Evolutionary conservation across 2,329 filamentous ascomycete genomes (phyloP).

Genomic region (Aspergillus terreus): DNA sequence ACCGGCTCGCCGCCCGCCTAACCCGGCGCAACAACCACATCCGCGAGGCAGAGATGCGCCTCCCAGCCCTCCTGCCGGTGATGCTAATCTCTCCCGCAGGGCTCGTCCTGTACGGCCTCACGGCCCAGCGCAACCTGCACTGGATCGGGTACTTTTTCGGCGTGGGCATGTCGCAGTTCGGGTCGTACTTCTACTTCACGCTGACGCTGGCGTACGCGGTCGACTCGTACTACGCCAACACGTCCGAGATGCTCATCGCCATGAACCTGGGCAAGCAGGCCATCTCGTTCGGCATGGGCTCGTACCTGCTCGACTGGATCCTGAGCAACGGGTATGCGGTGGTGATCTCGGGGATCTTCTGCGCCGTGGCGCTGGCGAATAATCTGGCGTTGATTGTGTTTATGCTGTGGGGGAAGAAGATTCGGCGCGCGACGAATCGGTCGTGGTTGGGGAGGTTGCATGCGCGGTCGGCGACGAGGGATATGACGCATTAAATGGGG

Average conservation of each 20-base stretch:
- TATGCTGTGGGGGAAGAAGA: conserved; percentile 50
- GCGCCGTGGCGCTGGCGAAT: conserved; percentile 47
- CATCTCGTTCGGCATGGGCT: conserved; percentile 52
- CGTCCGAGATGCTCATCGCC: conserved; percentile 61
- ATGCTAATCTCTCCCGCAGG: conserved; percentile 29
- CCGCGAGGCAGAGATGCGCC: conserved; percentile 41
- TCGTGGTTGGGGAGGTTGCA: conserved; percentile 47
- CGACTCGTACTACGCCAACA: conserved; percentile 56
- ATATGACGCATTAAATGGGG: neutral
- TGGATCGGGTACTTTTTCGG: conserved; percentile 48
- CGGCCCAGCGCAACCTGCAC: conserved; percentile 28
- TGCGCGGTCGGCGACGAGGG: neutral
- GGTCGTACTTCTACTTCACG: conserved; percentile 54
- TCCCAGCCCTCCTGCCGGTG: conserved; percentile 30
- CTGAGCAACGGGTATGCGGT: conserved; percentile 47
- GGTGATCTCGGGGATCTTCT: conserved; percentile 52
- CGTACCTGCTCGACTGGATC: conserved; percentile 52
- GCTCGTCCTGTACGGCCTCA: conserved; percentile 30
- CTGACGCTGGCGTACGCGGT: conserved; percentile 60
- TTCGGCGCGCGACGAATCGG: conserved; percentile 43
- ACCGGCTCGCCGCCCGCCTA: conserved; percentile 35
- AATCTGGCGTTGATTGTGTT: conserved; percentile 49
- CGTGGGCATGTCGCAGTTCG: conserved; percentile 48
- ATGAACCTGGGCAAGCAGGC: conserved; percentile 58
- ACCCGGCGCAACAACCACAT: conserved; percentile 37